A percentile compares a stretch with the other conserved stretches of the same genome.
Conservation (phyloP, 2,329 filamentous ascomycete species). For the Penicillium vulpinum region DNA sequence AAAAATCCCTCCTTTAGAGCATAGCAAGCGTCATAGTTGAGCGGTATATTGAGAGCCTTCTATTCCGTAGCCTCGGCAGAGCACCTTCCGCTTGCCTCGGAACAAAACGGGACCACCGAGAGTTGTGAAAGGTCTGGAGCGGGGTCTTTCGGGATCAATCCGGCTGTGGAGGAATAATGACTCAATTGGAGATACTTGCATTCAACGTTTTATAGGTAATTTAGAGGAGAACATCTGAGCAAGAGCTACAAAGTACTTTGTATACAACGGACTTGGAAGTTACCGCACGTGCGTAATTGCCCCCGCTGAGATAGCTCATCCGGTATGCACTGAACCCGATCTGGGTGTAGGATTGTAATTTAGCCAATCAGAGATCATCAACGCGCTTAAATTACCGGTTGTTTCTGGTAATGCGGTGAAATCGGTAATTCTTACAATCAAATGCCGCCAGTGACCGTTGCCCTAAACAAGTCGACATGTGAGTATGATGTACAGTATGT, state of each 20-base stretch:
- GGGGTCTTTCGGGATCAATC: background rate
- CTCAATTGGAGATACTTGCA: background rate
- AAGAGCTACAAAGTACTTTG: background rate
- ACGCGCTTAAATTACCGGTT: background rate
- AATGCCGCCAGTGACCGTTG: slow-evolving; percentile 14
- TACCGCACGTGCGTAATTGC: slow-evolving; percentile 23
- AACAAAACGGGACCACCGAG: slow-evolving; percentile 21
- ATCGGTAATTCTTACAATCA: slow-evolving; percentile 4
- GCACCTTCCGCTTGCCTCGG: slow-evolving; percentile 17
- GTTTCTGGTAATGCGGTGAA: background rate
- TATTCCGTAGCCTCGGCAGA: slow-evolving; percentile 17
- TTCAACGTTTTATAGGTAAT: background rate
- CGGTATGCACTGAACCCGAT: slow-evolving; percentile 6
- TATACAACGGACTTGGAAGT: slow-evolving; percentile 1
- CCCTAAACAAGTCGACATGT: slow-evolving; percentile 22
- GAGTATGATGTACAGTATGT: slow-evolving; percentile 1
- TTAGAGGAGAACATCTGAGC: background rate
- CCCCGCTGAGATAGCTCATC: slow-evolving; percentile 15
- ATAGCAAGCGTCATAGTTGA: slow-evolving; percentile 3
- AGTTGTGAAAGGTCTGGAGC: slow-evolving; percentile 2
- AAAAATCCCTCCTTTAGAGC: background rate
- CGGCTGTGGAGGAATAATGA: background rate
- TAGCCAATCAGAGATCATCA: slow-evolving; percentile 4
- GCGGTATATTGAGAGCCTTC: background rate
- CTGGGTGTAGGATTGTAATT: background rate